Base-by-base conservation (phyloP, 768 basidiomycete genomes). In the Lactarius psammicola region DNA sequence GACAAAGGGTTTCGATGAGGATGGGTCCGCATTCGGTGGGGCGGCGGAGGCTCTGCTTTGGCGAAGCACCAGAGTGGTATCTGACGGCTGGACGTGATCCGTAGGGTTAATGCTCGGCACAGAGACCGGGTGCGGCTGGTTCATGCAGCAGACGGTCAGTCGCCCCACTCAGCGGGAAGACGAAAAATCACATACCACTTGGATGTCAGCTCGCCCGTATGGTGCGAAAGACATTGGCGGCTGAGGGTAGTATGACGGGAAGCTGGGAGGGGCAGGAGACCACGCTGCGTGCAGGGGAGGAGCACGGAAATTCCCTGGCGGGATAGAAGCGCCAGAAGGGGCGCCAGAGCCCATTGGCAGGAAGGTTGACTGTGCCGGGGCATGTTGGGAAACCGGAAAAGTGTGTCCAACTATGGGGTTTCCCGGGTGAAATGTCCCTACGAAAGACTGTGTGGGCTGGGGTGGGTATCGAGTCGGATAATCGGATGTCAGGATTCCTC, bases 11-110 rank as follows among this genome's bases (percentile, higher is more conserved):
- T 51, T 26, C 4, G 9, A n/a, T 26, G 49, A 13, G 4, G 3
- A 6, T 0, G 18, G 1, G 4, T 2, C 17, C 13, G 15, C 20
- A 9, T 7, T 42, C 15, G 3, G 1, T 0, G 36, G n/a, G 6
- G 8, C 0, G 8, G 60, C 44, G n/a, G 11, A 0, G 34, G 2
- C 1, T 7, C 15, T 26, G 23, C 7, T 15, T 10, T 4, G 34
- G 26, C 44, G 33, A 28, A 4, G 10, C 13, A 23, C 11, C 13
- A 33, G 20, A 36, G 28, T 3, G 26, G 40, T 4, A 31, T 4
- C 13, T 28, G 33, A 11, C 3, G 15, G 15, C 17, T 51, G 60
- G 17, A 23, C 30, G 17, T 55, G 40, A 11, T n/a, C 33, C 18
- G 26, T 10, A 26, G 55, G 11, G 30, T 18, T 15, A 20, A 20